These are phyloP conservation scores for Starmerella sp. DNA, from an alignment of 805 yeast species.

Conservation along the genomic window DNA sequence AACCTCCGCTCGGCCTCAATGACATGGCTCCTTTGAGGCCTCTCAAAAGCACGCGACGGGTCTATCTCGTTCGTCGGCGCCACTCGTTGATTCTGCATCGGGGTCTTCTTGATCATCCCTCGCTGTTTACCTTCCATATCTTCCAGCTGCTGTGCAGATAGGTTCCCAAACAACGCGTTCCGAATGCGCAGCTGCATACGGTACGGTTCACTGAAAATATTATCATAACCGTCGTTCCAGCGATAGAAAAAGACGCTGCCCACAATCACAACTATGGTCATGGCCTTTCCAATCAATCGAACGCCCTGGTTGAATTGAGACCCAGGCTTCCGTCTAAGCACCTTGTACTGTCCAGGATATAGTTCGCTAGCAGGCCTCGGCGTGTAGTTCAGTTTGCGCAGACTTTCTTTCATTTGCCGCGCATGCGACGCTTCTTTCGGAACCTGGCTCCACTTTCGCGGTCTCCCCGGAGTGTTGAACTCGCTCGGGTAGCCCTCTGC, in stretches of 20 bases:
- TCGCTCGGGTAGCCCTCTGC: constrained; percentile 82
- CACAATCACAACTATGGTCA: constrained; percentile 40
- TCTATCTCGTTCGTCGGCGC: constrained; percentile 26
- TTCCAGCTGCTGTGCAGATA: constrained; percentile 48
- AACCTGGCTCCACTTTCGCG: constrained; percentile 44
- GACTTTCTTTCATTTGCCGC: constrained; percentile 57
- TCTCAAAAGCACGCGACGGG: constrained; percentile 42
- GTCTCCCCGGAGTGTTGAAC: constrained; percentile 52
- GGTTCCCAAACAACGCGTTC: constrained; percentile 36
- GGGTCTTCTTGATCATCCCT: constrained; percentile 24
- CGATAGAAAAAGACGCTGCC: constrained; percentile 63
- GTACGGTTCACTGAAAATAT: constrained; percentile 59
- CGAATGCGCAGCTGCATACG: constrained; percentile 48
- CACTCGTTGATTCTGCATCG: constrained; percentile 20
- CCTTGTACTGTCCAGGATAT: constrained; percentile 71
- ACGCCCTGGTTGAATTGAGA: constrained; percentile 52
- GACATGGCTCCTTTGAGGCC: constrained; percentile 61
- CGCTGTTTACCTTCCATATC: constrained; percentile 41
- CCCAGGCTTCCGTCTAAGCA: constrained; percentile 47
- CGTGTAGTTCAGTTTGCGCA: constrained; percentile 60
- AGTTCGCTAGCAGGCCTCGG: constrained; percentile 65
- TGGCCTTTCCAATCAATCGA: constrained; percentile 41
- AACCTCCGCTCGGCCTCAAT: constrained; percentile 61
- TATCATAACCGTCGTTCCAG: constrained; percentile 78
- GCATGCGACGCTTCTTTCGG: constrained; percentile 60